Evolutionary conservation across 139 green algal species (phyloP), one percentile per base, ranked within the genome.

Genomic region (Tetraselmis striata): DNA sequence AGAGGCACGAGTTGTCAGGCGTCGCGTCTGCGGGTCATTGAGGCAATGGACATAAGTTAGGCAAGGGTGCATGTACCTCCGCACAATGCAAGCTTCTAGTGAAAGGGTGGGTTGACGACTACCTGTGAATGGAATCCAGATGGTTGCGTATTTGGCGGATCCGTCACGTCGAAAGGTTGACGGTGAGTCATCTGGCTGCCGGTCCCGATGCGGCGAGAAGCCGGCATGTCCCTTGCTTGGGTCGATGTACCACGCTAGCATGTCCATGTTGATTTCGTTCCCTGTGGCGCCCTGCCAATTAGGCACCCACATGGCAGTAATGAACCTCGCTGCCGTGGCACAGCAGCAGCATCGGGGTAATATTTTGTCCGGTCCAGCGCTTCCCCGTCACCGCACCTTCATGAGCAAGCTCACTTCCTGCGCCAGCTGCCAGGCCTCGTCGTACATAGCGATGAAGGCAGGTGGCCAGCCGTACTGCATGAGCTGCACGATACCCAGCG

Each of bases 161-260:
- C 87, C 87, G 59, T 92, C 88, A 28, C 74, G 1, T 23, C 88
- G 81, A 82, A 93, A 93, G 23, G 86, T 91, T 25, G 84, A 84
- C 1, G 87, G 81, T 0, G 87, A 58, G 83, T 92, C 81, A 30
- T 92, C 87, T 0, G 90, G 90, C 85, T 94, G 90, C 5, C 90
- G 83, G 84, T 94, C 90, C 24, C 90, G 83, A 79, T 94, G 90
- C 29, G 90, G 90, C 1, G 87, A 89, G 83, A 94, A 94, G 31
- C 89, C 90, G 0, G 84, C 87, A 5, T 78, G 59, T 1, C 82
- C 87, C 0, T 29, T 23, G 32, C 80, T 84, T 32, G 85, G 86
- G 76, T 92, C 85, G 22, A 93, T 82, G 30, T 86, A 84, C 90
- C 90, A 94, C 2, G 81, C 85, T 29, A 94, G 81, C 23, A 90